These are phyloP conservation scores for Venturia oleaginea DNA, from an alignment of 2,329 filamentous ascomycete species.

Conservation along the genomic window DNA sequence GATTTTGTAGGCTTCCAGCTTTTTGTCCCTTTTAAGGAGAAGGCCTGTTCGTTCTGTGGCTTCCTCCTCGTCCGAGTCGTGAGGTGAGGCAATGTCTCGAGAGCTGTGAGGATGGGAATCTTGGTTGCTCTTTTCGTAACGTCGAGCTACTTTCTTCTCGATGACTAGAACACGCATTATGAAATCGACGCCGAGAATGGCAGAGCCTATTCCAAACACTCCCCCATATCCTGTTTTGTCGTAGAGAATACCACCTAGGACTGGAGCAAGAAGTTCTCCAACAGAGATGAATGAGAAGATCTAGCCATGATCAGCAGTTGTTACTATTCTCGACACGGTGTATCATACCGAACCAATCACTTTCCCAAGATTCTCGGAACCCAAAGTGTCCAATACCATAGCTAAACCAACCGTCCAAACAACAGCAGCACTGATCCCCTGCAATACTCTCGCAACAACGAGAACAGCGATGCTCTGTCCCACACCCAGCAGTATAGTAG, in stretches of 20 bases:
- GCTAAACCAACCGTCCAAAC: slow-evolving; percentile 54
- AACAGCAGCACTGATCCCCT: slow-evolving; percentile 48
- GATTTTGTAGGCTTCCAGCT: slow-evolving; percentile 33
- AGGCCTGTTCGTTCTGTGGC: slow-evolving; percentile 20
- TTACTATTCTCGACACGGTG: not conserved
- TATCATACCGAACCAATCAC: slow-evolving; percentile 22
- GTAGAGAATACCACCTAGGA: slow-evolving; percentile 53
- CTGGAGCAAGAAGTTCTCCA: slow-evolving; percentile 47
- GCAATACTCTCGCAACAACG: slow-evolving; percentile 44
- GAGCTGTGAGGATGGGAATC: slow-evolving; percentile 12
- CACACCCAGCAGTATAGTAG: slow-evolving; percentile 46
- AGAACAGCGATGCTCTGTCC: slow-evolving; percentile 41
- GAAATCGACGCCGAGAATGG: slow-evolving; percentile 48
- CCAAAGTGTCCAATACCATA: slow-evolving; percentile 50
- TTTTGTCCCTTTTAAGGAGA: slow-evolving; percentile 25
- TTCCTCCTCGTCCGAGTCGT: slow-evolving; percentile 16
- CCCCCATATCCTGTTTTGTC: slow-evolving; percentile 48
- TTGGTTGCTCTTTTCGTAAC: slow-evolving; percentile 28
- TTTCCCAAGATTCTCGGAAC: slow-evolving; percentile 48
- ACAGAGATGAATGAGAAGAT: slow-evolving; percentile 52
- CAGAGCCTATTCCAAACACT: slow-evolving; percentile 49
- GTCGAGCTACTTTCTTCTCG: slow-evolving; percentile 50
- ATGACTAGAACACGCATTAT: slow-evolving; percentile 50
- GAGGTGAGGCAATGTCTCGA: slow-evolving; percentile 14
- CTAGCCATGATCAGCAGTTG: slow-evolving; percentile 4